Conservation (phyloP, 2,329 filamentous ascomycete genomes). For the Aspergillus versicolor region DNA sequence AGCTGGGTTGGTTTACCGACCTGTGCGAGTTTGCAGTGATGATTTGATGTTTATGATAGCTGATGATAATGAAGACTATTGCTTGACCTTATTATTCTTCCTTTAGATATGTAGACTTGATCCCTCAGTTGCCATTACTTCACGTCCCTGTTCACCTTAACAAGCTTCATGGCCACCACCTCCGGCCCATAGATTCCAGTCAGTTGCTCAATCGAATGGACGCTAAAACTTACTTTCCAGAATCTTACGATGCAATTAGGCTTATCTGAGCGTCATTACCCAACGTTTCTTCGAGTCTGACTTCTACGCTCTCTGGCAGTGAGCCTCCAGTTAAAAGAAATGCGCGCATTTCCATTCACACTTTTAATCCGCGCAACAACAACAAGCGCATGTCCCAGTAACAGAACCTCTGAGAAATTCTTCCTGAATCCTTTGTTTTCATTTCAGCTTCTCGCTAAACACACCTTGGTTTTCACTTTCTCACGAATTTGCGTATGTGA, state of each 20-base stretch:
- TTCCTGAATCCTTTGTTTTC: neutral
- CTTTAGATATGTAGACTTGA: neutral
- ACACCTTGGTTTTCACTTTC: neutral
- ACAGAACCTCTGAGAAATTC: neutral
- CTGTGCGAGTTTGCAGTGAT: constrained; percentile 12
- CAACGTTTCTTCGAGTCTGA: neutral
- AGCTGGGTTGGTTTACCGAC: neutral
- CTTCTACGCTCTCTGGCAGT: neutral
- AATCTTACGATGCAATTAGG: neutral
- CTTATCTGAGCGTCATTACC: neutral
- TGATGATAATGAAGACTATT: constrained; percentile 20
- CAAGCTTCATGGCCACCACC: neutral
- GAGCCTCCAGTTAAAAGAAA: neutral
- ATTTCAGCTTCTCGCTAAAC: neutral
- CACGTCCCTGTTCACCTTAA: neutral
- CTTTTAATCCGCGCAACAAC: constrained; percentile 1
- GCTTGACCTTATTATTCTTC: neutral
- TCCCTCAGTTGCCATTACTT: neutral
- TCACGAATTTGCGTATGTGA: neutral
- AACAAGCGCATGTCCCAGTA: neutral
- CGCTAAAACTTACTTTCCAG: neutral
- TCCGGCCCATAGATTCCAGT: neutral
- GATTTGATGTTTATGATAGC: constrained; percentile 18
- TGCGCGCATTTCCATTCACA: neutral
- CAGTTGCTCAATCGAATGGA: neutral